Evolutionary conservation across 1,139 yeast species (phyloP).

Genomic region (Lodderomyces oxycetoniae): DNA sequence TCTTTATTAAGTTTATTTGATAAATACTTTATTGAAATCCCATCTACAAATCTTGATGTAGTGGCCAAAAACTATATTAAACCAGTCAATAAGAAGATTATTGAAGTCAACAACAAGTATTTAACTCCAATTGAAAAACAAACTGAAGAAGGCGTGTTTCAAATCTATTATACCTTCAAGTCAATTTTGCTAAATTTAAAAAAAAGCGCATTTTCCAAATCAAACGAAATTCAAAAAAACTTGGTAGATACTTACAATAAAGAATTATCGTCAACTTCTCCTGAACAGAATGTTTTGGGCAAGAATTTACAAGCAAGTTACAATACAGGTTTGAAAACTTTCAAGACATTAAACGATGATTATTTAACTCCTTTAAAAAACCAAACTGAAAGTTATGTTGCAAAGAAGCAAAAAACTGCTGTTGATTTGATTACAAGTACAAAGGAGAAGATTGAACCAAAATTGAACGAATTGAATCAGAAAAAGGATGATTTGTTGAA

Average conservation of each 20-base stretch:
- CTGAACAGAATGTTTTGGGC: constrained; percentile 16
- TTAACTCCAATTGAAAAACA: constrained; percentile 12
- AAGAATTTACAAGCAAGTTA: constrained; percentile 35
- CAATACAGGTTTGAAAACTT: constrained; percentile 32
- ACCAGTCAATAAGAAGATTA: constrained; percentile 11
- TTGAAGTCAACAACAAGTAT: constrained; percentile 12
- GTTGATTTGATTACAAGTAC: constrained; percentile 29
- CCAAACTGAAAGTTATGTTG: constrained; percentile 38
- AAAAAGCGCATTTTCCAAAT: constrained; percentile 24
- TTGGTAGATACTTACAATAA: constrained; percentile 34
- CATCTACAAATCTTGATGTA: constrained; percentile 7
- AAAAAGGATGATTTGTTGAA: constrained; percentile 14
- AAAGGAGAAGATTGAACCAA: constrained; percentile 17
- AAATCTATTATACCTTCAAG: constrained; percentile 29
- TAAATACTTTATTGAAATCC: constrained; percentile 11
- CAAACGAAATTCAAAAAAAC: constrained; percentile 29
- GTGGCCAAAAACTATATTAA: constrained; percentile 10
- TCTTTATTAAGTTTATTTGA: constrained; percentile 10
- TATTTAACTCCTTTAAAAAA: constrained; percentile 39
- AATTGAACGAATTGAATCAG: constrained; percentile 11
- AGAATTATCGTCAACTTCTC: constrained; percentile 20
- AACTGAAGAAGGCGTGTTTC: constrained; percentile 16
- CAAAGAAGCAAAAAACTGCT: constrained; percentile 35
- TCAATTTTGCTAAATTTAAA: constrained; percentile 27
- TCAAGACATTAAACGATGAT: constrained; percentile 32